Evolutionary conservation across 768 basidiomycete genomes (phyloP), one percentile per base, ranked within the genome.

Genomic region (Lactarius psammicola): DNA sequence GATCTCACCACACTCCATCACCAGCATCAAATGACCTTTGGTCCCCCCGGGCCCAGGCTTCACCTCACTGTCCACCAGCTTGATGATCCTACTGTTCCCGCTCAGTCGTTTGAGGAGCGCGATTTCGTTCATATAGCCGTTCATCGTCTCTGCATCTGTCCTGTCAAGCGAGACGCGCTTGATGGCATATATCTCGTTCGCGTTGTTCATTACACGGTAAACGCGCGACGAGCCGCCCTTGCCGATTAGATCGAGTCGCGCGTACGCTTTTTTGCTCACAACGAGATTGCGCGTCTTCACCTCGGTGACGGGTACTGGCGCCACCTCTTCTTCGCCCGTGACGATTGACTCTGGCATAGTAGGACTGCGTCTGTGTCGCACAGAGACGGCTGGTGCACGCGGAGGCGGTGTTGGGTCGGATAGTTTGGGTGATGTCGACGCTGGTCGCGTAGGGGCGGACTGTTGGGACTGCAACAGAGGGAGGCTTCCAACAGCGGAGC

Each of bases 1-100:
- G 44, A 94, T 86, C 78, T 99, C 96, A 9, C 96, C 96, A 67
- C 90, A 94, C 74, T 99, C 96, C 94, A 99, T 95, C 5, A 98
- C 89, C 73, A 98, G 81, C 77, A 93, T 79, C 62, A 98, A 74
- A 68, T 86, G 81, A 0, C 88, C 89, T 72, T 88, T 92, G 69
- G 82, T 85, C 20, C 89, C 88, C 28, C 84, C 85, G 33, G 86
- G 84, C 3, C 84, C 84, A 5, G 84, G 81, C 72, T 88, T 91
- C 42, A 95, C 85, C 77, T 98, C 95, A 64, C 90, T 91, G 72
- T 98, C 96, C 69, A 95, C 84, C 58, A 99, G 77, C 62, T 90
- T 84, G 69, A 99, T 98, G 70, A 99, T 95, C 55, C 94, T 83
- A 60, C 86, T 87, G 75, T 98, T 96, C 34, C 96, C 97, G 40